Evolutionary conservation across 2,329 filamentous ascomycete species (phyloP), one percentile per base, ranked within the genome.

Genomic region (Epichloe sibirici): DNA sequence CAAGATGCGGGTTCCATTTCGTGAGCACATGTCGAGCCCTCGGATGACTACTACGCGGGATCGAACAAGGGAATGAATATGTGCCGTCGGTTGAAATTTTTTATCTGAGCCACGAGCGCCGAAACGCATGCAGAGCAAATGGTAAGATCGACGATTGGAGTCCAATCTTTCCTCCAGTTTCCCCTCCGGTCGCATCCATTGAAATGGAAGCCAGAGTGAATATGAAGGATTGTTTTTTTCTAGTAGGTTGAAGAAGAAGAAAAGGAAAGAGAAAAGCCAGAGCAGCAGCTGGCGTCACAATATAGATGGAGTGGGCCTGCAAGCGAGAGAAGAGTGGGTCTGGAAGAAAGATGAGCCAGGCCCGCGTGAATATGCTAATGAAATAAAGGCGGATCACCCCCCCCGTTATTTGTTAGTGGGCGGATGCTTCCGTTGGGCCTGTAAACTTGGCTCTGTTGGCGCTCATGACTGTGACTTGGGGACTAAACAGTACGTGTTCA

Each of bases 111-210:
- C 65, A 64, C 65, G 62, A 54, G 63, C 63, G 65, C 57, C 55
- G 53, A 54, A 59, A 58, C 59, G 58, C 61, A 53, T 58, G 61
- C 67, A 69, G 69, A 65, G 62, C 70, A 74, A 68, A 74, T 67
- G 72, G 74, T 75, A 76, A 76, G 73, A 56, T 69, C 68, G 66
- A 66, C 69, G 71, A 67, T 58, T 54, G 57, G 53, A 63, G 53
- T 73, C 66, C 53, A 61, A 42, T 83, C 81, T 86, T 63, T 81
- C 81, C 80, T 80, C 76, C 81, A 77, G 71, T 85, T 85, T 85
- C 82, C 82, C 82, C 81, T 85, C 82, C 76, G 73, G 67, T 58
- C 56, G 64, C 72, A 73, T 75, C 72, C 77, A 72, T 71, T 66
- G 70, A 68, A 67, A 65, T 70, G 72, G 74, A 77, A 71, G 69